These are phyloP conservation scores for Penicillium odoratum DNA, from an alignment of 495 filamentous ascomycete genomes.

Conservation along the genomic window DNA sequence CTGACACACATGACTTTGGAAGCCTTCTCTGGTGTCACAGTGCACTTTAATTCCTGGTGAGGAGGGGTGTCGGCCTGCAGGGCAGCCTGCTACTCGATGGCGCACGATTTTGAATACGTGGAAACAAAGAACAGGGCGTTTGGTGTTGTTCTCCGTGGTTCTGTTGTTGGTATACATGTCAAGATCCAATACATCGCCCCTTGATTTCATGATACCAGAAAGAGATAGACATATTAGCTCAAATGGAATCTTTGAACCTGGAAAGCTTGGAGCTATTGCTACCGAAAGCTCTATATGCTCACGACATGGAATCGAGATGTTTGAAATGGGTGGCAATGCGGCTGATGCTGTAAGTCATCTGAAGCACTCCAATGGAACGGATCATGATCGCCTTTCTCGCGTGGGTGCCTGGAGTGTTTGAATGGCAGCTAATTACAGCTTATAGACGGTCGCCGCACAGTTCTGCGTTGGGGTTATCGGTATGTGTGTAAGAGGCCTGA, in stretches of 20 bases:
- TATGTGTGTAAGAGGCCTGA: slow-evolving; percentile 21
- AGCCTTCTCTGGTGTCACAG: slow-evolving; percentile 6
- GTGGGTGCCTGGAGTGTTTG: background rate
- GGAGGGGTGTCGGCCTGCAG: background rate
- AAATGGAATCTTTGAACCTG: slow-evolving; percentile 21
- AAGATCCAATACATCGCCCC: slow-evolving; percentile 22
- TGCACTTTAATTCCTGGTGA: background rate
- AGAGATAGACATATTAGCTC: background rate
- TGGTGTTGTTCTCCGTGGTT: slow-evolving; percentile 22
- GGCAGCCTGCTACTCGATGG: background rate
- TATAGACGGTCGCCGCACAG: slow-evolving; percentile 65
- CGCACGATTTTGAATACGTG: slow-evolving; percentile 10
- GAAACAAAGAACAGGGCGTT: slow-evolving; percentile 18
- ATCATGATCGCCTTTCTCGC: background rate
- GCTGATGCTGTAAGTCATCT: slow-evolving; percentile 61
- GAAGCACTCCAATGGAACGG: background rate
- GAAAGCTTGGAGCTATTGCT: slow-evolving; percentile 71
- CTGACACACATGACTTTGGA: background rate
- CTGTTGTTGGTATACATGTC: slow-evolving; percentile 29
- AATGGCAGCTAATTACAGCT: background rate
- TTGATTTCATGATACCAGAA: slow-evolving; percentile 17
- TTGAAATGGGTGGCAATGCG: slow-evolving; percentile 70
- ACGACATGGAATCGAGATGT: slow-evolving; percentile 68
- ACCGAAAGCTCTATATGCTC: slow-evolving; percentile 76
- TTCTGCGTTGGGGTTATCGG: slow-evolving; percentile 76